phyloP scores from a whole-genome alignment of 1,284 basidiomycete genomes.

The Moniliophthora roreri region DNA sequence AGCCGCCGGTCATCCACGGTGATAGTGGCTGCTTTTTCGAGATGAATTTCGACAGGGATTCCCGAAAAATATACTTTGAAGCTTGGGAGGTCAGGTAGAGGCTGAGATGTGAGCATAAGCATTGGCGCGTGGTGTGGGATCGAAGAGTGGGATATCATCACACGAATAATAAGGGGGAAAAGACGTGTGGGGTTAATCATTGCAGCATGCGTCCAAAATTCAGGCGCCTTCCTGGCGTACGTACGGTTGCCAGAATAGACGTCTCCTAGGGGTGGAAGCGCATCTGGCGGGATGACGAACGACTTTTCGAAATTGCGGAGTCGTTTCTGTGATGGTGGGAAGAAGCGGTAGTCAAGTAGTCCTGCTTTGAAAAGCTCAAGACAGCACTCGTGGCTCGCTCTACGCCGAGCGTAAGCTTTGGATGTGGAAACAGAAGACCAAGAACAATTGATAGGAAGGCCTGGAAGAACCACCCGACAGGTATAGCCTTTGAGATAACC shows the following conservation, averaged over 20 bases:
- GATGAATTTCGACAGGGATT: constrained; percentile 38
- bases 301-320: constrained; percentile 14
- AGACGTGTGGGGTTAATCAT: constrained; percentile 30
- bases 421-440: constrained; percentile 46
- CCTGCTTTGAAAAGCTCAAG: constrained; percentile 46
- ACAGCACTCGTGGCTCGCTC: constrained; percentile 58
- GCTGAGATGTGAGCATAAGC: constrained; percentile 60
- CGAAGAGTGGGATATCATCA: constrained; percentile 29
- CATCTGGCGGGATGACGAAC: constrained; percentile 9
- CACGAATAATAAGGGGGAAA: constrained; percentile 56
- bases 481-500: constrained; percentile 27
- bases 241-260: constrained; percentile 42
- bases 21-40: constrained; percentile 49
- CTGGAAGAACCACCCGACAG: constrained; percentile 52
- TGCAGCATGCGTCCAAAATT: constrained; percentile 58
- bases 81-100: constrained; percentile 53
- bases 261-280: constrained; percentile 23
- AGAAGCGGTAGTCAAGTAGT: constrained; percentile 48
- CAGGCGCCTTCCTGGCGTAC: constrained; percentile 56
- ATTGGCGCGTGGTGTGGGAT: constrained; percentile 50
- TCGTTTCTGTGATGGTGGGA: constrained; percentile 37
- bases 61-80: constrained; percentile 63
- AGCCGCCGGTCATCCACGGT: constrained; percentile 44
- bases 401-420: constrained; percentile 52
- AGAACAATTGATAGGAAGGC: constrained; percentile 37